Conservation (phyloP, 2,329 filamentous ascomycete genomes). For the Colletotrichum paranaense region DNA sequence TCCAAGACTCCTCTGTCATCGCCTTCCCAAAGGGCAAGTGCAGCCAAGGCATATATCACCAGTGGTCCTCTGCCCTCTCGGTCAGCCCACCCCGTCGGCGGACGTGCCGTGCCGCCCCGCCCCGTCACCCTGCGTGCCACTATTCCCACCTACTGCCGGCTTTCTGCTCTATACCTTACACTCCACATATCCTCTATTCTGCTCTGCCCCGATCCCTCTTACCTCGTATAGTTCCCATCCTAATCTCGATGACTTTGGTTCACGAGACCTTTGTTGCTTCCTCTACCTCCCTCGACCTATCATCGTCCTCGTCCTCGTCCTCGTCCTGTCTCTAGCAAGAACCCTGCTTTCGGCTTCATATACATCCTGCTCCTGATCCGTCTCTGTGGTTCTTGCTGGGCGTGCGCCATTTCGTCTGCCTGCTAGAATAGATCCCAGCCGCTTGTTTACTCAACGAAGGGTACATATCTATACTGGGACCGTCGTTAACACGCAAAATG, state of each 20-base stretch:
- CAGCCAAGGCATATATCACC: conserved; percentile 24
- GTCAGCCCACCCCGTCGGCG: conserved; percentile 17
- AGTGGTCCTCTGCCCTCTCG: background rate
- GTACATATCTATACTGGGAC: conserved; percentile 18
- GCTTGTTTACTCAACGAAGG: conserved; percentile 12
- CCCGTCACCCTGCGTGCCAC: conserved; percentile 20
- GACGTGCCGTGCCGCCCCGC: conserved; percentile 10
- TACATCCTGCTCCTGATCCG: background rate
- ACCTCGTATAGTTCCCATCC: conserved; percentile 18
- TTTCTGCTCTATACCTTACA: conserved; percentile 8
- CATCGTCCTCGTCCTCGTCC: background rate
- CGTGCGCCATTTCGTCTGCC: background rate
- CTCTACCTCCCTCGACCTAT: background rate
- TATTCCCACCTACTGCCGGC: conserved; percentile 32
- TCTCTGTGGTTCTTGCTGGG: conserved; percentile 12
- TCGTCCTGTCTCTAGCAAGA: conserved; percentile 11
- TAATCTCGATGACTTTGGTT: conserved; percentile 24
- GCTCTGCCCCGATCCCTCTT: conserved; percentile 11
- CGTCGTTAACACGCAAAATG: conserved; percentile 73
- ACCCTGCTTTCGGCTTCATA: background rate
- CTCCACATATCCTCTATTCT: conserved; percentile 23
- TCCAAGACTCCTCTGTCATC: conserved; percentile 19
- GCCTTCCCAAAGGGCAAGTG: conserved; percentile 17
- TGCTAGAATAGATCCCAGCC: conserved; percentile 11
- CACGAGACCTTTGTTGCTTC: conserved; percentile 11